Conservation (phyloP, 2,329 filamentous ascomycete species). For the Epichloe festucae region DNA sequence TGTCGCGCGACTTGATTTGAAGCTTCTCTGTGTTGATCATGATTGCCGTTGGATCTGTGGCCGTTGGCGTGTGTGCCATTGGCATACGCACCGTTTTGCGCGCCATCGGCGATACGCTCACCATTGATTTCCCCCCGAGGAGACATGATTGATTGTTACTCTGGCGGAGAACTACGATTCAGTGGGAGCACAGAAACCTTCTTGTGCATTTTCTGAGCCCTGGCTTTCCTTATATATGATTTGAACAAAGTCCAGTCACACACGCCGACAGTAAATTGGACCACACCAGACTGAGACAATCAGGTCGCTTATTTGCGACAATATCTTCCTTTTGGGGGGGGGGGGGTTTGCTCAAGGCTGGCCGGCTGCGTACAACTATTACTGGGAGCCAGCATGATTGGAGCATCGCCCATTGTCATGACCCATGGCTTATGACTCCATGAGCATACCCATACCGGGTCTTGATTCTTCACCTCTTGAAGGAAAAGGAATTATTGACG, state of each 20-base stretch:
- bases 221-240: neutral
- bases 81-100: conserved; percentile 12
- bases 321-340: neutral
- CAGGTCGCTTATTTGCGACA: neutral
- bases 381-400: neutral
- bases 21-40: conserved; percentile 1
- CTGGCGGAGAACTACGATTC: neutral
- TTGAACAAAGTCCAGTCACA: neutral
- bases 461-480: neutral
- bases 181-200: neutral
- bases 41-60: conserved; percentile 4
- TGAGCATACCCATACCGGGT: neutral
- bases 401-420: neutral
- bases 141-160: conserved; percentile 1
- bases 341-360: no score
- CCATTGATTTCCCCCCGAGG: neutral
- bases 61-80: conserved; percentile 9
- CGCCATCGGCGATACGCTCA: neutral
- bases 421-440: neutral
- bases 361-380: neutral
- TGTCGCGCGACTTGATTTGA: neutral
- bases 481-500: neutral
- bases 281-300: neutral
- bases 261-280: neutral
- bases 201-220: neutral